A percentile compares a stretch with the other conserved stretches of the same genome.
These are phyloP conservation scores for Corchorus capsularis DNA, from an alignment of 345 rosid species.

Conservation along the genomic window DNA sequence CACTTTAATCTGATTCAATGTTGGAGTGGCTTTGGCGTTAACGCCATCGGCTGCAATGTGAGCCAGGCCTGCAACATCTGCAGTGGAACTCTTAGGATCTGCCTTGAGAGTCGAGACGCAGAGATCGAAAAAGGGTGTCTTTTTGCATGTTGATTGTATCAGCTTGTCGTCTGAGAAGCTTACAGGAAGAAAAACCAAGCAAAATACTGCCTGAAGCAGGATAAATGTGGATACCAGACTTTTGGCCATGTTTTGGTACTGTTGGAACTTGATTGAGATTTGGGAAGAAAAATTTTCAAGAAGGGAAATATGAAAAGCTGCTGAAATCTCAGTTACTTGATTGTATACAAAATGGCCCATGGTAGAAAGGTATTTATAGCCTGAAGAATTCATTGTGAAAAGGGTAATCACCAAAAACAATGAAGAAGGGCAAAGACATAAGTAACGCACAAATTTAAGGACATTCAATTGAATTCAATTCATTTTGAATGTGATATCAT, in stretches of 20 bases:
- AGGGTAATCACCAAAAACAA: neutral
- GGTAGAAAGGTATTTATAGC: neutral
- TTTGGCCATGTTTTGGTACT: neutral
- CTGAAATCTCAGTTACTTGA: neutral
- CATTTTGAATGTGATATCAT: too few species aligned
- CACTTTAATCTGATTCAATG: conserved; percentile 25
- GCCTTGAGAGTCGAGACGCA: conserved; percentile 31
- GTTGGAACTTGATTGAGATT: too few species aligned
- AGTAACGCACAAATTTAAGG: neutral
- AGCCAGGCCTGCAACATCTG: conserved; percentile 34
- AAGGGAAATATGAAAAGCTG: neutral
- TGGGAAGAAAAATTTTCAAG: neutral
- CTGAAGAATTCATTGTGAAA: neutral
- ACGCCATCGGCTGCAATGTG: conserved; percentile 30
- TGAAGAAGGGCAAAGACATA: too few species aligned
- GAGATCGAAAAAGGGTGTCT: conserved; percentile 29
- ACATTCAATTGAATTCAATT: neutral
- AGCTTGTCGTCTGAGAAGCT: neutral
- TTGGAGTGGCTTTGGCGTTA: conserved; percentile 9
- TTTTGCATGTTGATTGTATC: conserved; percentile 30
- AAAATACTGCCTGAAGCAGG: neutral
- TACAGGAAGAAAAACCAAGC: neutral
- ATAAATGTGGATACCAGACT: neutral
- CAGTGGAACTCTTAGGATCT: conserved; percentile 32
- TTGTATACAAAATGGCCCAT: neutral